phyloP scores from a whole-genome alignment of 768 basidiomycete genomes.

The Lyophyllum decastes region DNA sequence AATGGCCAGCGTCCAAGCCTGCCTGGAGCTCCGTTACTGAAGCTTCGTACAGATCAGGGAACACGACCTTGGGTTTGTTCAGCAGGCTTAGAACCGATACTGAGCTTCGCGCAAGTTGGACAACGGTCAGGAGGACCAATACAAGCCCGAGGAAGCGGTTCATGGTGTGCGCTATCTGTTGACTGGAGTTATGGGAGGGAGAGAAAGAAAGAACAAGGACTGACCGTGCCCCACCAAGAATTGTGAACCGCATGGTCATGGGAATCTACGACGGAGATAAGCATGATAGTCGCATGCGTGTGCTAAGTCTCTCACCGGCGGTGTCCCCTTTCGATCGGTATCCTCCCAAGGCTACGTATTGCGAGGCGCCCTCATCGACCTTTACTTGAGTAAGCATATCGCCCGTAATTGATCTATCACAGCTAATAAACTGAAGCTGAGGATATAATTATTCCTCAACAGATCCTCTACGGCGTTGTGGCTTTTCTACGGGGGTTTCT shows the following conservation, averaged over 20 bases:
- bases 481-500: too few relatives aligned
- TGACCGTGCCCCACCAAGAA: background rate
- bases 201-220: background rate
- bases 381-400: background rate
- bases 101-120: background rate
- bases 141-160: background rate
- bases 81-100: background rate
- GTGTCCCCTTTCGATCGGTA: background rate
- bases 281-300: background rate
- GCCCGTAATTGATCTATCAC: background rate
- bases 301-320: background rate
- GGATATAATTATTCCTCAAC: too few relatives aligned
- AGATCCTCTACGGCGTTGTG: too few relatives aligned
- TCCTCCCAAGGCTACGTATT: background rate
- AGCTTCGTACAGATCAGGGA: constrained; percentile 64
- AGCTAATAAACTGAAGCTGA: background rate
- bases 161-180: background rate
- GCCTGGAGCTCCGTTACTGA: constrained; percentile 55
- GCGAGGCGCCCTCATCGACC: background rate
- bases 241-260: background rate
- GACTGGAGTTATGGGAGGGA: background rate
- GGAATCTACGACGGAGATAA: background rate
- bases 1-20: constrained; percentile 49
- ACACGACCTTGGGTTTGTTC: constrained; percentile 2
- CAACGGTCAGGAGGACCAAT: background rate